Base-by-base conservation (phyloP, 2,329 filamentous ascomycete genomes). In the Calonectria leucothoes region DNA sequence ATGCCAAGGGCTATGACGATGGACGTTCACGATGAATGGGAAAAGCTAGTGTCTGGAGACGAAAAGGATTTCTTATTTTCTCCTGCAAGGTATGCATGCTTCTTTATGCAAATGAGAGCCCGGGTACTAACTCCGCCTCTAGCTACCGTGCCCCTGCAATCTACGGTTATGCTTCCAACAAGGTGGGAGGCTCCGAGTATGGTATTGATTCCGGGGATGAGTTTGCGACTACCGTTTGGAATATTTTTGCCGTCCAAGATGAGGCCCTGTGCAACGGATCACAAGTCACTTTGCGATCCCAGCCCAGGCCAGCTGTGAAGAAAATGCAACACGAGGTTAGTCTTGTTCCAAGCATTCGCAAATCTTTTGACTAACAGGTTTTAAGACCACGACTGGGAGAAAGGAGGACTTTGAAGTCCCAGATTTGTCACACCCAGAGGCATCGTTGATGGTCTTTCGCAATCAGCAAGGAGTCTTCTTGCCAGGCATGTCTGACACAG, bases 191-290 rank as follows among this genome's bases (percentile, higher is more conserved):
- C 17, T 59, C 48, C 6, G 25, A 64, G 2, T 65, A 55, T 23
- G 70, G 70, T 2, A 39, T 57, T 4, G 39, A 20, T 0, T 72
- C 69, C 31, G 59, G 69, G 10, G 37, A 49, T 11, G 45, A 69
- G 10, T 69, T 72, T 27, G 27, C 33, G 1, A 65, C 25, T 12
- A 69, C 70, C 6, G 65, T 63, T 3, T 72, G 70, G 70, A 61
- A 52, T 29, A 69, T 72, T n/a, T 25, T 65, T n/a, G 70, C 70
- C n/a, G 15, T 72, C 25, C n/a, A 59, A 37, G 70, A 72, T 23
- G 49, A 72, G 15, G 70, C 49, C 11, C 25, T 68, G 17, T 68
- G 49, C 27, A 27, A 59, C 15, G 35, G 23, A 12, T 68, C 66
- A 6, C 66, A 45, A 48, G 66, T 68, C 0, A 59, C 37, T 7